Percentiles rank a stretch among this genome's conserved stretches.
These are phyloP conservation scores for Rhizomucor pusillus DNA, from an alignment of 371 early-diverging fungal species.

Conservation along the genomic window DNA sequence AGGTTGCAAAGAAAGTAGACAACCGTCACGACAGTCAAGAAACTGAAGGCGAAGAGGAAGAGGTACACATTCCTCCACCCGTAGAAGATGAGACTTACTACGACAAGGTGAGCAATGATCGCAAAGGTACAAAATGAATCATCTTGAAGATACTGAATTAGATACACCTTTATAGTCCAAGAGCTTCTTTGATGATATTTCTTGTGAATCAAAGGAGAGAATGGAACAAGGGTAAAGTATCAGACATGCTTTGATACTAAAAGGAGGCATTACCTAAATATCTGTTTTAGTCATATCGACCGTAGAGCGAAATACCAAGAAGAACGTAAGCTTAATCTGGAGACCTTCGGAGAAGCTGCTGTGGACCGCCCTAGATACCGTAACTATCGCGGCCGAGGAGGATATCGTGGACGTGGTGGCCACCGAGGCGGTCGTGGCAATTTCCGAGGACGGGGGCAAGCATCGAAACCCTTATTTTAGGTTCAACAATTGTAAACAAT, in stretches of 20 bases:
- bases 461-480: too few relatives aligned
- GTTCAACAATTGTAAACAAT: too few relatives aligned
- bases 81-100: slow-evolving; percentile 54
- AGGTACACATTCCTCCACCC: slow-evolving; percentile 27
- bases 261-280: neutral
- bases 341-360: slow-evolving; percentile 92
- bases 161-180: slow-evolving; percentile 36
- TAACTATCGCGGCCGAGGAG: slow-evolving; percentile 57
- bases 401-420: slow-evolving; percentile 47
- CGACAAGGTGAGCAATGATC: slow-evolving; percentile 22
- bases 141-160: neutral
- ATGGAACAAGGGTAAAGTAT: slow-evolving; percentile 27
- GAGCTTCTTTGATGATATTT: slow-evolving; percentile 97
- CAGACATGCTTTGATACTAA: neutral
- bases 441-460: slow-evolving; percentile 15
- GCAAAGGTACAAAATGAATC: neutral
- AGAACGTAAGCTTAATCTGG: slow-evolving; percentile 88
- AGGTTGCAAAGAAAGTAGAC: slow-evolving; percentile 31
- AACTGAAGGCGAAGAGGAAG: slow-evolving; percentile 10
- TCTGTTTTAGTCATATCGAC: slow-evolving; percentile 34
- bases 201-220: slow-evolving; percentile 93
- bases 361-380: slow-evolving; percentile 67
- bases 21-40: slow-evolving; percentile 30
- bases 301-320: slow-evolving; percentile 79
- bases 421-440: slow-evolving; percentile 42